phyloP scores from a whole-genome alignment of 164 flowering plant genomes.

The Tinospora cordifolia region DNA sequence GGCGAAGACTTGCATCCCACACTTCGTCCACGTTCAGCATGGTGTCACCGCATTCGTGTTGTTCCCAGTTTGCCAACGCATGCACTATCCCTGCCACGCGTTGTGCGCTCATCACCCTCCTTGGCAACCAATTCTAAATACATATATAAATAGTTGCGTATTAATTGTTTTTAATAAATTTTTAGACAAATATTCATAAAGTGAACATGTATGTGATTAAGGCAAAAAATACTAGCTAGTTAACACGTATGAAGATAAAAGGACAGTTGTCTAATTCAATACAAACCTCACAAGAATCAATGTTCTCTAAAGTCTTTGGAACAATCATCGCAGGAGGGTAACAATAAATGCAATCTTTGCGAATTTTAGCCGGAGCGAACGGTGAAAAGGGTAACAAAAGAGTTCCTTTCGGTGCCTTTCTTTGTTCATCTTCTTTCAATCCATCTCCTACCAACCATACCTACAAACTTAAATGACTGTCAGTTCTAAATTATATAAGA shows the following conservation, averaged over 20 bases:
- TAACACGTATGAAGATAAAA: too few relatives aligned
- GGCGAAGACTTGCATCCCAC: conserved; percentile 9
- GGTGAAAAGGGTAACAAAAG: conserved; percentile 47
- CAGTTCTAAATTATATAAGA: too few relatives aligned
- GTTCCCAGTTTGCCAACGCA: conserved; percentile 15
- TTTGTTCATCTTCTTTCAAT: conserved; percentile 25
- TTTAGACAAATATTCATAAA: too few relatives aligned
- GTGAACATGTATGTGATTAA: too few relatives aligned
- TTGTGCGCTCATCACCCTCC: conserved; percentile 23
- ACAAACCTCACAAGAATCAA: conserved; percentile 60
- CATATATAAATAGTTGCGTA: too few relatives aligned
- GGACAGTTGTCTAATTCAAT: too few relatives aligned
- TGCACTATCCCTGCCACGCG: conserved; percentile 20
- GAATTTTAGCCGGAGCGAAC: conserved; percentile 35
- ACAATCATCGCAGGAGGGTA: conserved; percentile 45
- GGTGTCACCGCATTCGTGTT: conserved; percentile 16
- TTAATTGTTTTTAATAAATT: too few relatives aligned
- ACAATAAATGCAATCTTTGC: conserved; percentile 46
- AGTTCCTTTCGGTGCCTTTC: conserved; percentile 37
- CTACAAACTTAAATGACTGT: conserved; percentile 3
- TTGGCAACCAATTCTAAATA: conserved; percentile 21
- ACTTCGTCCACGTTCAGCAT: conserved; percentile 9
- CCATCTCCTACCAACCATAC: conserved; percentile 37
- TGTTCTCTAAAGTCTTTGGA: conserved; percentile 40
- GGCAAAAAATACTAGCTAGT: too few relatives aligned